Conservation (phyloP, 306 rosid genomes). For the Hippophae gyantsensis region DNA sequence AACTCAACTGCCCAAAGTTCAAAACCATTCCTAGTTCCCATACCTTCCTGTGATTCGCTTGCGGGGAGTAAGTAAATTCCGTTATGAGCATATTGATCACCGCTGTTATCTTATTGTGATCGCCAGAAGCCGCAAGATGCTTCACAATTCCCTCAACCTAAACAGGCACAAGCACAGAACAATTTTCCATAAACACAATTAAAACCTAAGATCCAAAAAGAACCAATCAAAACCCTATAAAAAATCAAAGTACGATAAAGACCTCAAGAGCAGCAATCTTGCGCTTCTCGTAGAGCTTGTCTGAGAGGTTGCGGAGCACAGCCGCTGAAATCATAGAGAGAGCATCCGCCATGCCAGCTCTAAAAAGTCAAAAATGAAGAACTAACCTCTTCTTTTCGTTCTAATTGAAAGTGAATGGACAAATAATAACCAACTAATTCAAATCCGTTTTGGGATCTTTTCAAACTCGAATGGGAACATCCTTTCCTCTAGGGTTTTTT, state of each 20-base stretch:
- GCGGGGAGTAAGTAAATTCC: constrained; percentile 70
- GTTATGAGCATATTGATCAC: constrained; percentile 63
- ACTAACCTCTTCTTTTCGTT: background rate
- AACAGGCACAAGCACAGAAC: constrained; percentile 10
- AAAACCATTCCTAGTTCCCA: constrained; percentile 6
- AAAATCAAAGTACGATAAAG: constrained; percentile 20
- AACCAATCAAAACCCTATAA: constrained; percentile 29
- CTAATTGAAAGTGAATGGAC: background rate
- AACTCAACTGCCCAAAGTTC: background rate
- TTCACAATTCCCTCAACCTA: constrained; percentile 96
- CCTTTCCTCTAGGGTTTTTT: constrained; percentile 11
- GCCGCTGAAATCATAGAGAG: constrained; percentile 52
- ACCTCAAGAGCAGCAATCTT: constrained; percentile 99
- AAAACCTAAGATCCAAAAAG: constrained; percentile 16
- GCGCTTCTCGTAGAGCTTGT: constrained; percentile 96
- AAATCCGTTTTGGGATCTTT: constrained; percentile 46
- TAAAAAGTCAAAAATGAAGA: background rate
- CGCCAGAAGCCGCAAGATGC: constrained; percentile 64
- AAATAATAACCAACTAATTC: constrained; percentile 7
- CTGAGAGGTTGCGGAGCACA: constrained; percentile 87
- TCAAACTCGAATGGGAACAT: constrained; percentile 43
- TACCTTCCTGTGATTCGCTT: constrained; percentile 94
- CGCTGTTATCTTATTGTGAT: constrained; percentile 74
- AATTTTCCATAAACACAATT: background rate
- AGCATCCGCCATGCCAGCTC: constrained; percentile 67